Evolutionary conservation across 2,329 filamentous ascomycete genomes (phyloP), one percentile per base, ranked within the genome.

Genomic region (Neofusicoccum kwambonambiense): DNA sequence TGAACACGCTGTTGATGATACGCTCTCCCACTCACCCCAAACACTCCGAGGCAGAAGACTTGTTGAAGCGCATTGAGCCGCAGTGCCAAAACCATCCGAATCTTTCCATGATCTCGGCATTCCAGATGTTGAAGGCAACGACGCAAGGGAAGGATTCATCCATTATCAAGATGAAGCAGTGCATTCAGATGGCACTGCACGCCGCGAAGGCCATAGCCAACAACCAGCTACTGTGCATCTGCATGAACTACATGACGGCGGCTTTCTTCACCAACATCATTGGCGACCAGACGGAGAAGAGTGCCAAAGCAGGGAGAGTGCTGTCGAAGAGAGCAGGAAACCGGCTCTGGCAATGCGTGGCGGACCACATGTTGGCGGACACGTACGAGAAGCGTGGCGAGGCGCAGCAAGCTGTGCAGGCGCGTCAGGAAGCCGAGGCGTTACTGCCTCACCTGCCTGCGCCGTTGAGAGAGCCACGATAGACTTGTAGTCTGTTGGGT

Each of bases 231-330:
- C 84, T 93, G n/a, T 89, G 89, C 54, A 90, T 97, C 68, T 89
- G 90, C 5, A 86, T 97, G 66, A 93, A 89, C 69, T 89, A 95
- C 68, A 96, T 97, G 90, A 90, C 90, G 61, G 88, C 86, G 72
- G 86, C 88, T 60, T 90, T 97, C 72, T 97, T 93, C 76, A 89
- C 89, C 51, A 90, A 90, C 66, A 89, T 93, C 13, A 87, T 96
- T 3, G 92, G 92, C 57, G 78, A 80, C 42, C 81, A 83, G 68
- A 78, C 86, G 1, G 78, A 84, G 50, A 82, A 83, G 65, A 84
- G 84, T 51, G 76, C 73, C 64, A 81, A 64, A 69, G 82, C 67
- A 70, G 80, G 66, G 68, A 85, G 87, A 4, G 81, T 83, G 2
- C 79, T 84, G 54, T 87, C 86, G 1, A 82, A 84, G 57, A 93